Evolutionary conservation across 2,329 filamentous ascomycete genomes (phyloP).

Genomic region (Orbilia javanica): DNA sequence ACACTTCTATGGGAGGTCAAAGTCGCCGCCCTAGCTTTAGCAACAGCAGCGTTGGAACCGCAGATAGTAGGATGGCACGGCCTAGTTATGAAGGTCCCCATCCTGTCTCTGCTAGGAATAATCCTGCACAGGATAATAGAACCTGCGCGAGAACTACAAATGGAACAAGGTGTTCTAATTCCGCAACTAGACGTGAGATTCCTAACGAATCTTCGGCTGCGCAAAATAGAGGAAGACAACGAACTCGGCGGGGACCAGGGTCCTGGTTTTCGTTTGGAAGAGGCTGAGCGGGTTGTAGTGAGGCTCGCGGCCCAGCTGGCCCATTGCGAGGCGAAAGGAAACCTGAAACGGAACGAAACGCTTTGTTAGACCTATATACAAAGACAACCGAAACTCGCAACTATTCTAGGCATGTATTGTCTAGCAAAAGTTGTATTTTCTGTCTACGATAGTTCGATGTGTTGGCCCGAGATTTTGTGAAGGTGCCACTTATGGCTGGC

Average conservation of each 20-base stretch:
- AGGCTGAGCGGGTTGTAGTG: slow-evolving; percentile 18
- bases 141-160: slow-evolving; percentile 17
- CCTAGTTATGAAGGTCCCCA: slow-evolving; percentile 24
- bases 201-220: slow-evolving; percentile 9
- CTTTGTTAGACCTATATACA: slow-evolving; percentile 2
- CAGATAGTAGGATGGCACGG: slow-evolving; percentile 21
- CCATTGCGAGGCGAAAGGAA: not conserved
- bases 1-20: slow-evolving; percentile 19
- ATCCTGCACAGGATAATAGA: not conserved
- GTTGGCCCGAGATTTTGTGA: not conserved
- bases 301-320: not conserved
- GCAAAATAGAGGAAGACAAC: slow-evolving; percentile 25
- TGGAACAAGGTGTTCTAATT: not conserved
- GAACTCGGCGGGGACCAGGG: slow-evolving; percentile 30
- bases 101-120: slow-evolving; percentile 6
- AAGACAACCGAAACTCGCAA: not conserved
- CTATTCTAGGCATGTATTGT: not conserved
- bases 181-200: not conserved
- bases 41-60: slow-evolving; percentile 17
- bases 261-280: slow-evolving; percentile 53
- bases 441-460: not conserved
- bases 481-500: not conserved
- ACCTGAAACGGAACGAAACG: not conserved
- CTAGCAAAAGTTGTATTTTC: not conserved
- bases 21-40: slow-evolving; percentile 40